A percentile compares a stretch with the other conserved stretches of the same genome.
Conservation (phyloP, 148 eudicot species). For the Rhododendron vialii region DNA sequence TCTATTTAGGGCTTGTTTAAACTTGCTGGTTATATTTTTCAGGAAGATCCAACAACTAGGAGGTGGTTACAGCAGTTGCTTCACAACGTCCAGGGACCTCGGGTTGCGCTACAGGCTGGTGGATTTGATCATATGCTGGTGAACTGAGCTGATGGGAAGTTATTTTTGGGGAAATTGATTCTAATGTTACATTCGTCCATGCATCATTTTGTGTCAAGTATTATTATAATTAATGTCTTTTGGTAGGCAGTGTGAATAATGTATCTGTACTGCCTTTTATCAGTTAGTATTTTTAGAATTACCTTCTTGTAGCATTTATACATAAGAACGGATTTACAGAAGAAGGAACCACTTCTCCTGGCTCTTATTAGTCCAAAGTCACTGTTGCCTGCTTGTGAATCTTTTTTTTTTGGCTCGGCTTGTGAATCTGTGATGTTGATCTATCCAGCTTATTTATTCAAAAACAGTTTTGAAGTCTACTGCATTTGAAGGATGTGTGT, state of each 20-base stretch:
- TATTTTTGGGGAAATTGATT: background rate
- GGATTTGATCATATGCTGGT: conserved; percentile 68
- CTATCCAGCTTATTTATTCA: background rate
- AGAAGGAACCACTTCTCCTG: background rate
- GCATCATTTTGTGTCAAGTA: background rate
- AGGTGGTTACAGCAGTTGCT: conserved; percentile 87
- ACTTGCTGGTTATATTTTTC: conserved; percentile 20
- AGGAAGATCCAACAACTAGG: conserved; percentile 93
- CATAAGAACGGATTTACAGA: background rate
- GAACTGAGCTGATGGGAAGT: conserved; percentile 11
- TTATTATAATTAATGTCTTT: background rate
- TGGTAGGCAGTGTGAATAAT: background rate
- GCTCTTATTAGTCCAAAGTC: background rate
- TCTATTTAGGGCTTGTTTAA: background rate
- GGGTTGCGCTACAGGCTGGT: conserved; percentile 61
- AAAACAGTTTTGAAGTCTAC: background rate
- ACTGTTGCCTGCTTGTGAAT: background rate
- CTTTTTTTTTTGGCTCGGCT: background rate
- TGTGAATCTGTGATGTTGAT: conserved; percentile 6
- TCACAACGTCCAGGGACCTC: conserved; percentile 61
- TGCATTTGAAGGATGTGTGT: background rate
- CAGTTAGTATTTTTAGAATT: background rate
- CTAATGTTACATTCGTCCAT: background rate
- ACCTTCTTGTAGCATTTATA: background rate
- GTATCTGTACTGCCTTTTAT: background rate